Evolutionary conservation across 148 eudicot genomes (phyloP), one percentile per base, ranked within the genome.

Genomic region (Hydrangea macrophylla): DNA sequence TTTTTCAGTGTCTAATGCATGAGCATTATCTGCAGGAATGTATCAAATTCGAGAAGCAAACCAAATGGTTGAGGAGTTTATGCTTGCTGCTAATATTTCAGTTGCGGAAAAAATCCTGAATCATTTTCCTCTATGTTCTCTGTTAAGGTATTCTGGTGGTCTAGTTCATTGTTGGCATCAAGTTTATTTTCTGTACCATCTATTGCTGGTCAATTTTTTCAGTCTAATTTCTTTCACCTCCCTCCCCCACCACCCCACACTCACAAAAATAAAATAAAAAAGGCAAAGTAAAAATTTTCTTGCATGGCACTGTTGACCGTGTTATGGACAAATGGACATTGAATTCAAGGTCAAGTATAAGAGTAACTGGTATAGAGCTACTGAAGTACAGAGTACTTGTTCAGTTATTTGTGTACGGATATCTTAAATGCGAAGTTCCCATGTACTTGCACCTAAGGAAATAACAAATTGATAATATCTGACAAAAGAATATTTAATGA

Each of bases 41-140:
- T 94, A 94, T 80, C 99, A 94, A 82, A 94, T 94, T 72, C 87
- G 99, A 75, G 99, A 94, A 89, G 97, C 99, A 74, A 94, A 94
- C 74, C 99, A 94, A 82, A 94, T 94, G 99, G 90, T 94, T 66
- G 99, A 94, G 79, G 99, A 94, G 84, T 94, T 90, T 77, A 94
- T 94, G 99, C 96, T 94, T 85, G 97, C 99, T 76, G 99, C 99
- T 75, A 94, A 94, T 79, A 73, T 88, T 73, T 86, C 98, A 12
- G 98, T 94, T 69, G 97, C 98, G 58, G 86, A 82, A 70, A 85
- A 90, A 71, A 85, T 94, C 62, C 81, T 94, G 76, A 77, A 85
- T 58, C 86, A 85, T 83, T 90, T 82, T 73, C 90, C 97, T 0
- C 68, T 69, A 22, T 88, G 90, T 69, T 88, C 98, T 26, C 71